These are phyloP conservation scores for Leccinum fibrillosum DNA, from an alignment of 768 basidiomycete species.

Conservation along the genomic window DNA sequence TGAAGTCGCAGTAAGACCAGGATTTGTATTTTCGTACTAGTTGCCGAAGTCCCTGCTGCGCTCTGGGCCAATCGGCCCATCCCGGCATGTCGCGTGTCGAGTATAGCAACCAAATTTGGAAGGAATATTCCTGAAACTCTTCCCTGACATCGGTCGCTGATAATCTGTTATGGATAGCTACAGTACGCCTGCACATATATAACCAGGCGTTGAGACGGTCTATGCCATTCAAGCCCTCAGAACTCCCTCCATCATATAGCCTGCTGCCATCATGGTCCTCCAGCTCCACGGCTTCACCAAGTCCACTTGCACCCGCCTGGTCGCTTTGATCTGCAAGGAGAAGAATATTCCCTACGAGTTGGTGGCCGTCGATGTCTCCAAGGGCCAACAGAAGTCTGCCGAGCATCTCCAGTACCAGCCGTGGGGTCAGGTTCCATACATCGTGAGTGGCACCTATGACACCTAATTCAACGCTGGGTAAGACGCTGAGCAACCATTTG, in stretches of 20 bases:
- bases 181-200: constrained; percentile 4
- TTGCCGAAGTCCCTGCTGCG: too few relatives aligned
- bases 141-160: too few relatives aligned
- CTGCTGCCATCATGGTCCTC: constrained; percentile 31
- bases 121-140: too few relatives aligned
- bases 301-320: constrained; percentile 52
- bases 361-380: constrained; percentile 39
- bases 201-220: background rate
- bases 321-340: constrained; percentile 51
- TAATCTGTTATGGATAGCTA: background rate
- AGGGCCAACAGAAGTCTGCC: constrained; percentile 44
- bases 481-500: background rate
- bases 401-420: constrained; percentile 52
- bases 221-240: background rate
- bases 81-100: background rate
- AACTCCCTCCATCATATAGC: background rate
- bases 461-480: background rate
- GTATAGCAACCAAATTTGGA: too few relatives aligned
- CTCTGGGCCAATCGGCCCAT: background rate
- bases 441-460: constrained; percentile 24
- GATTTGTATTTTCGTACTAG: too few relatives aligned
- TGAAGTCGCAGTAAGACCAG: too few relatives aligned
- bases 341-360: constrained; percentile 56
- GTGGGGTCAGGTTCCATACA: constrained; percentile 50
- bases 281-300: constrained; percentile 31